These are phyloP conservation scores for Alloascoidea hylecoeti DNA, from an alignment of 805 yeast species.

Conservation along the genomic window DNA sequence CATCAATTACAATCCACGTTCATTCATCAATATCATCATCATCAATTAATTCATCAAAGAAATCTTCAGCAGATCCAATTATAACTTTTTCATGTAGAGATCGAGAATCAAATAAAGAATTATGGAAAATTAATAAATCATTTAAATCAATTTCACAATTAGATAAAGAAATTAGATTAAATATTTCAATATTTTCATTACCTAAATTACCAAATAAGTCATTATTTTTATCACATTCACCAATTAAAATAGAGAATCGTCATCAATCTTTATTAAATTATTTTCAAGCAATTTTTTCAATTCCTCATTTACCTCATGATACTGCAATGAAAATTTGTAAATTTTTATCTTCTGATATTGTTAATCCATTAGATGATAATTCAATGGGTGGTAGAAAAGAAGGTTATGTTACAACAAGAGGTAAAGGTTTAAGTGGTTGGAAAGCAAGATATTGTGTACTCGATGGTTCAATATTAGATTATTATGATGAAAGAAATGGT, in stretches of 20 bases:
- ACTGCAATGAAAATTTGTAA: conserved; percentile 41
- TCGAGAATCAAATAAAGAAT: conserved; percentile 42
- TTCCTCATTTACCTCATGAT: conserved; percentile 42
- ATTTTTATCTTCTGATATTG: conserved; percentile 54
- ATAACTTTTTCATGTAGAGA: conserved; percentile 53
- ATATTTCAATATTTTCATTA: conserved; percentile 27
- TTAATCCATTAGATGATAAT: conserved; percentile 40
- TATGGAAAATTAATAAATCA: conserved; percentile 63
- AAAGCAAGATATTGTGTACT: conserved; percentile 55
- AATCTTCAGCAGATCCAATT: conserved; percentile 39
- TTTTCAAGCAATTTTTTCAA: conserved; percentile 37
- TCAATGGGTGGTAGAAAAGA: conserved; percentile 29
- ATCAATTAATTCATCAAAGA: conserved; percentile 20
- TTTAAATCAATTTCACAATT: conserved; percentile 44
- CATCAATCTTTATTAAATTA: conserved; percentile 40
- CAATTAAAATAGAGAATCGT: conserved; percentile 51
- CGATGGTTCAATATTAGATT: conserved; percentile 40
- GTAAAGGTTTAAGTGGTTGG: conserved; percentile 60
- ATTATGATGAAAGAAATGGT: conserved; percentile 46
- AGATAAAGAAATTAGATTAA: conserved; percentile 41
- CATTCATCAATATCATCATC: conserved; percentile 36
- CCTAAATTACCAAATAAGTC: conserved; percentile 54
- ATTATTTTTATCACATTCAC: conserved; percentile 42
- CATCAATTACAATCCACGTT: conserved; percentile 32
- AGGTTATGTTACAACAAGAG: conserved; percentile 50